Evolutionary conservation across 1,139 yeast species (phyloP).

Genomic region (Sugiyamaella neomexicana): DNA sequence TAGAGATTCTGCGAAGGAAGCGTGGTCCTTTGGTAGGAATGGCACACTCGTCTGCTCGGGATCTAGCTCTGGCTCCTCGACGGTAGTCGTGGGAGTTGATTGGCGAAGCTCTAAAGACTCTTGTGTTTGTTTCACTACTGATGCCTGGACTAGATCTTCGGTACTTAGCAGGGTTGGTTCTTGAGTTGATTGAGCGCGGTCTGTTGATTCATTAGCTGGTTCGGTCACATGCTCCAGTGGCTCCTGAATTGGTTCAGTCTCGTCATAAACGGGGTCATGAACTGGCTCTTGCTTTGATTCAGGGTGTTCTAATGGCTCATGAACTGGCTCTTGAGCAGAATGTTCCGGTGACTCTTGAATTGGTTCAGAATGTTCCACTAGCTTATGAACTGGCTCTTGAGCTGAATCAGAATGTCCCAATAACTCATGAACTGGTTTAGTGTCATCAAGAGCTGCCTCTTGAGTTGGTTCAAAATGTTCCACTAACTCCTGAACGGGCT

Average conservation of each 20-base stretch:
- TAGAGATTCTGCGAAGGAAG: not conserved
- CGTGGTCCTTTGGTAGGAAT: not conserved
- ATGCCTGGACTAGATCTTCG: too few species aligned
- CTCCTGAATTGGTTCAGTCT: too few species aligned
- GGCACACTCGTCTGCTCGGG: too few species aligned
- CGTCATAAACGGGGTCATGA: not conserved
- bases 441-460: too few species aligned
- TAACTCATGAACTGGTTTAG: not conserved
- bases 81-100: too few species aligned
- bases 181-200: not conserved
- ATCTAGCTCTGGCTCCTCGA: not conserved
- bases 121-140: too few species aligned
- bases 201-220: not conserved
- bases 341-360: not conserved
- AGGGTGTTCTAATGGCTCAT: not conserved
- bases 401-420: too few species aligned
- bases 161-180: conserved; percentile 6
- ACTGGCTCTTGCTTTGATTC: not conserved
- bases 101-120: too few species aligned
- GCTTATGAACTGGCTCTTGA: not conserved
- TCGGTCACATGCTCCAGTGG: not conserved
- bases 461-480: not conserved
- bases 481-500: too few species aligned
- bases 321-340: conserved; percentile 2
- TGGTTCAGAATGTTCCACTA: not conserved